A percentile compares a stretch with the other conserved stretches of the same genome.
phyloP scores from a whole-genome alignment of 2,329 filamentous ascomycete species.

The Pseudogymnoascus verrucosus region DNA sequence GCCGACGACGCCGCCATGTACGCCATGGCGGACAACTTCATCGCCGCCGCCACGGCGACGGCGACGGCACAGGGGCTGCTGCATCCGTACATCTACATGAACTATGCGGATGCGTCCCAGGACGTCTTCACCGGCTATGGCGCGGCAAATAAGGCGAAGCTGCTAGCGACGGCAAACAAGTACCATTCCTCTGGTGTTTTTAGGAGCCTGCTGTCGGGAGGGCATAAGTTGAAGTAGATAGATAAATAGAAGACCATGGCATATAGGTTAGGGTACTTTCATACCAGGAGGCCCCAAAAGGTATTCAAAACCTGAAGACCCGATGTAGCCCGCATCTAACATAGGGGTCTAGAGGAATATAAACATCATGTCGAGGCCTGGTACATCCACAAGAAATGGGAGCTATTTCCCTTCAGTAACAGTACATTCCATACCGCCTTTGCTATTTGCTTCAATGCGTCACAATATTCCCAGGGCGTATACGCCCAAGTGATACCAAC shows the following conservation, averaged over 20 bases:
- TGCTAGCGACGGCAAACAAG: conserved; percentile 26
- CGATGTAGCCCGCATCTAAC: no score
- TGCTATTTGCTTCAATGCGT: no score
- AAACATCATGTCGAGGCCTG: no score
- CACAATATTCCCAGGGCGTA: no score
- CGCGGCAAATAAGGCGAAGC: conserved; percentile 28
- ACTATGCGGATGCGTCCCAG: conserved; percentile 38
- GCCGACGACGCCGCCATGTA: not conserved
- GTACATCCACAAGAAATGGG: no score
- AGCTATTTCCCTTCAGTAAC: no score
- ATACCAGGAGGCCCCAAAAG: no score
- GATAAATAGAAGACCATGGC: not conserved
- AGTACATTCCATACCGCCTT: no score
- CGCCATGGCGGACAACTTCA: not conserved
- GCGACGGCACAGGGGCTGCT: not conserved
- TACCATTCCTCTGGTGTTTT: conserved; percentile 33
- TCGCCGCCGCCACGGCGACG: not conserved
- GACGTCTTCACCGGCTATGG: conserved; percentile 36
- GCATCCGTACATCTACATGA: conserved; percentile 30
- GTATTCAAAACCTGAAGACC: no score
- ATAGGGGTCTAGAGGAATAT: no score
- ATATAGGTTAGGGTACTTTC: not conserved
- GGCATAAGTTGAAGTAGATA: conserved; percentile 10
- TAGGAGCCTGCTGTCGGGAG: conserved; percentile 19
- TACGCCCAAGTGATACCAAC: no score